Conservation (phyloP, 495 filamentous ascomycete genomes). For the Hypomontagnella monticulosa region DNA sequence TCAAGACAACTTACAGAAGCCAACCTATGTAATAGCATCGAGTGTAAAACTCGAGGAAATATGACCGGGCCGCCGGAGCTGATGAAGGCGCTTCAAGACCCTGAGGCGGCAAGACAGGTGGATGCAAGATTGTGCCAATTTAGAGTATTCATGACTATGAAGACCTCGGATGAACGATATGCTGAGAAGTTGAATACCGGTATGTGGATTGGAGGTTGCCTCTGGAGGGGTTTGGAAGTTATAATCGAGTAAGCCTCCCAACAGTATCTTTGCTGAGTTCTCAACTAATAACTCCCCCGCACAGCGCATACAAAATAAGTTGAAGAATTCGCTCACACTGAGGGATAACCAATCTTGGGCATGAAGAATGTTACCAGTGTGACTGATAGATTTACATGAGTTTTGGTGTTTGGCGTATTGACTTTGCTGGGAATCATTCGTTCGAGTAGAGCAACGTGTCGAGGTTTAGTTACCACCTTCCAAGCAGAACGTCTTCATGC, state of each 20-base stretch:
- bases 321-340: slow-evolving; percentile 4
- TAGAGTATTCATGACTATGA: slow-evolving; percentile 67
- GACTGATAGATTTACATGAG: too few relatives aligned
- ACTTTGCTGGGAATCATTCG: too few relatives aligned
- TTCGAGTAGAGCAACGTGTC: too few relatives aligned
- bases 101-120: slow-evolving; percentile 58
- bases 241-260: slow-evolving; percentile 44
- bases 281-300: slow-evolving; percentile 2
- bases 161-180: slow-evolving; percentile 69
- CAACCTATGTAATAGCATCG: slow-evolving; percentile 50
- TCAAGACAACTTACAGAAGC: neutral
- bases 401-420: too few relatives aligned
- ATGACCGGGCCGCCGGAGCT: slow-evolving; percentile 66
- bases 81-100: slow-evolving; percentile 65
- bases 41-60: slow-evolving; percentile 66
- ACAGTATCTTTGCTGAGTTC: neutral
- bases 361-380: neutral
- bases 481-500: too few relatives aligned
- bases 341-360: neutral
- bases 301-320: slow-evolving; percentile 40
- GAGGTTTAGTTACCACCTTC: too few relatives aligned
- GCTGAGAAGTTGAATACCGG: slow-evolving; percentile 66
- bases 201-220: slow-evolving; percentile 70
- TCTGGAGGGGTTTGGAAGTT: slow-evolving; percentile 65
- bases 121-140: slow-evolving; percentile 68